These are phyloP conservation scores for Coprinopsis cinerea DNA, from an alignment of 768 basidiomycete species.

Conservation along the genomic window DNA sequence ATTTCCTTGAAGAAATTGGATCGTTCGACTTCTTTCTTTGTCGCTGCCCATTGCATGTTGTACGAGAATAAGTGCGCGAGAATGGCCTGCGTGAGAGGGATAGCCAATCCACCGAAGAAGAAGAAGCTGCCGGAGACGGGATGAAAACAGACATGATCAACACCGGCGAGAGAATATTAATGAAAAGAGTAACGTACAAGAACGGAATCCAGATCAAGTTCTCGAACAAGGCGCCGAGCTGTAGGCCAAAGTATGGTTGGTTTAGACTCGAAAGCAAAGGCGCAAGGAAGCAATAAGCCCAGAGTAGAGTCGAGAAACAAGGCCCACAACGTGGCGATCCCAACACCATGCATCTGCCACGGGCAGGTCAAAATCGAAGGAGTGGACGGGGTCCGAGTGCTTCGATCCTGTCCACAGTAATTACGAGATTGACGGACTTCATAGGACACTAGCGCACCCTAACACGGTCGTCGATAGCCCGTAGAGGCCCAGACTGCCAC, in stretches of 20 bases:
- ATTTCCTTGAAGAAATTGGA: constrained; percentile 91
- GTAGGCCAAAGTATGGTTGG: too few species aligned
- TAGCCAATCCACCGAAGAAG: constrained; percentile 71
- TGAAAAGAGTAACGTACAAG: constrained; percentile 50
- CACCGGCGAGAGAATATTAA: not conserved
- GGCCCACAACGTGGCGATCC: too few species aligned
- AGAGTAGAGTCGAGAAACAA: too few species aligned
- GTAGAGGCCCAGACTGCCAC: too few species aligned
- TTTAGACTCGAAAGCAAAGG: too few species aligned
- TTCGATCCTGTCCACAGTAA: too few species aligned
- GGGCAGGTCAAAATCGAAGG: not conserved
- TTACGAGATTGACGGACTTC: not conserved
- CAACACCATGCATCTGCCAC: constrained; percentile 22
- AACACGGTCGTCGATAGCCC: too few species aligned
- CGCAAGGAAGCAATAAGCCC: not conserved
- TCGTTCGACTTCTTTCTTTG: constrained; percentile 74
- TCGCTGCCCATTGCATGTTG: constrained; percentile 54
- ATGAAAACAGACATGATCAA: constrained; percentile 2
- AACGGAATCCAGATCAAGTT: constrained; percentile 68
- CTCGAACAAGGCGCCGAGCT: constrained; percentile 45
- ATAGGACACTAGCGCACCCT: too few species aligned
- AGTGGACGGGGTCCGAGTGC: constrained; percentile 9
- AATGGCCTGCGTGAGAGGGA: constrained; percentile 64
- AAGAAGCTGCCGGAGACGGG: constrained; percentile 49
- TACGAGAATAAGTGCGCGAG: constrained; percentile 59